Base-by-base conservation (phyloP, 371 early-diverging fungal species). In the Mortierella sp. region DNA sequence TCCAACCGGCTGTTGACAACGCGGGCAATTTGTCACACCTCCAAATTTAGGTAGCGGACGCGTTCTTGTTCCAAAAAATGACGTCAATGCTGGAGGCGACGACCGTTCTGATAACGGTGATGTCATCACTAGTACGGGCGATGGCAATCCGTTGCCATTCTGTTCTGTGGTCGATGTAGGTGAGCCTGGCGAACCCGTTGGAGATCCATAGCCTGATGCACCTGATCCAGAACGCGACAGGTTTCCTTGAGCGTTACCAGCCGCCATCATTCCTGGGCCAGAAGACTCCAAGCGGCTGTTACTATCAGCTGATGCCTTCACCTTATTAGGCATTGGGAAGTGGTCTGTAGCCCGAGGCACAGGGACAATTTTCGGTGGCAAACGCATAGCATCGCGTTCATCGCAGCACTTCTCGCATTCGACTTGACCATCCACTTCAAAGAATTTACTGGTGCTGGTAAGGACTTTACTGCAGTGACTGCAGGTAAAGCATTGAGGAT, bases 401-500 rank as follows among this genome's bases (percentile, higher is more conserved):
- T 76, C 60, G 58, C 83, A 70, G 59, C 92, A 91, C 15, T 77
- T 41, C 41, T 91, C 90, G 55, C 92, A 92, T 66, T 89, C 88
- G 0, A 89, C 87, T 3, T 76, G 74, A 1, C 84, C 77, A 7
- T 87, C 76, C 10, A 87, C 86, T 50, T 91, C 92, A 61, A 85
- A 90, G 69, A 90, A 92, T 21, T 87, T 88, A 69, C 87, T 87
- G 4, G 88, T 84, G 3, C 87, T 85, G 0, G 85, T 85, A 21
- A 92, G 86, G 0, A 86, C 85, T 43, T 81, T 74, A 22, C 67
- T 68, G 63, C 90, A 90, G 53, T 87, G 87, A 0, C 67, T 63
- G 68, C 90, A 90, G n/a, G 71, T 78, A 65, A 89, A 91, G 78
- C 92, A 92, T 24, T 86, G 70, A 1, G 89, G 87, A 68, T 92